Percentiles rank a stretch among this genome's conserved stretches.
These are phyloP conservation scores for Podila horticola DNA, from an alignment of 192 early-diverging fungal species.

Conservation along the genomic window DNA sequence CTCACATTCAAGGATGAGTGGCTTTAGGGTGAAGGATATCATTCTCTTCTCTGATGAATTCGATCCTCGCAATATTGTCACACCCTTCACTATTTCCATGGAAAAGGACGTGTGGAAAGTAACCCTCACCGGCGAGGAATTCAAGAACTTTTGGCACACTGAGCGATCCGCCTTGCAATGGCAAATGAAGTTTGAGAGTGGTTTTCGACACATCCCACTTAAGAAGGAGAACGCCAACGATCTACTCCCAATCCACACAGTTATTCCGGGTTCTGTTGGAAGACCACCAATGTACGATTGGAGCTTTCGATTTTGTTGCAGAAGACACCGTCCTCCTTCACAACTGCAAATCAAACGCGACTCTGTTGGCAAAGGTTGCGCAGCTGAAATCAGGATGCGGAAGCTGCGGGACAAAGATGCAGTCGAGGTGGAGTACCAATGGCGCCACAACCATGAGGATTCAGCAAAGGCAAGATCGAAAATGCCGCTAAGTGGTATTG, in stretches of 20 bases:
- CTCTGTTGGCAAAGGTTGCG: constrained; percentile 19
- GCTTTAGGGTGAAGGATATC: constrained; percentile 8
- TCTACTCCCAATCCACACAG: constrained; percentile 12
- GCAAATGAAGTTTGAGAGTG: neutral
- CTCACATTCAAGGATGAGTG: constrained; percentile 5
- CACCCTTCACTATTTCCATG: neutral
- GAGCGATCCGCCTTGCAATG: constrained; percentile 15
- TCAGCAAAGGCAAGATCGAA: constrained; percentile 15
- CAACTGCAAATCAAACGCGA: constrained; percentile 3
- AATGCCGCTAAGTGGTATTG: constrained; percentile 15
- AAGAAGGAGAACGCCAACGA: constrained; percentile 7
- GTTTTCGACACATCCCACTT: constrained; percentile 1
- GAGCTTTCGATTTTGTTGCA: constrained; percentile 19
- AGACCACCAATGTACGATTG: constrained; percentile 17
- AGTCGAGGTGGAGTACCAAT: constrained; percentile 12
- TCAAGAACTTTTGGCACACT: constrained; percentile 10
- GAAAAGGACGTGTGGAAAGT: constrained; percentile 4
- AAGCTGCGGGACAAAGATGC: constrained; percentile 18
- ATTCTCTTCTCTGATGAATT: constrained; percentile 5
- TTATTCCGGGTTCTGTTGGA: constrained; percentile 6
- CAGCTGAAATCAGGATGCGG: constrained; percentile 21
- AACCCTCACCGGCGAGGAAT: constrained; percentile 1
- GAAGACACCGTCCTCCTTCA: constrained; percentile 16
- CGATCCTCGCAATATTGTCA: constrained; percentile 17
- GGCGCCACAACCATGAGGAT: constrained; percentile 24